Base-by-base conservation (phyloP, 202 grass and related monocot genomes). In the Digitaria exilis region DNA sequence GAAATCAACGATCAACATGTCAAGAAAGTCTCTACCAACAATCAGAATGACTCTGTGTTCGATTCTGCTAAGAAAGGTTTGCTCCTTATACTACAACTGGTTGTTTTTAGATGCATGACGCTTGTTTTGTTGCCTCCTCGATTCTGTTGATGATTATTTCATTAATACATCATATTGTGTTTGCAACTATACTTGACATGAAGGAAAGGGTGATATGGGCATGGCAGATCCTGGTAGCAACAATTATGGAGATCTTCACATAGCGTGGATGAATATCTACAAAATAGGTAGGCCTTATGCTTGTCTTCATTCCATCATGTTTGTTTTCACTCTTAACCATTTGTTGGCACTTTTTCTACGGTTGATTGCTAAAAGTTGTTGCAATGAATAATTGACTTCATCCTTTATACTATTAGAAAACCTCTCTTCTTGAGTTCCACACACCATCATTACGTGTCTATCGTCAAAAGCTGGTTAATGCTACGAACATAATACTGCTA, bases 1-100 rank as follows among this genome's bases (percentile, higher is more conserved):
- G 84, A 87, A 68, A 80, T 81, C 42, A 91, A 89, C 5, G 39
- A 89, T 52, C 63, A 85, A 30, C 92, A 89, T 30, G 71, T 94
- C 45, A 51, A 51, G 17, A 18, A 19, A 51, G 84, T 94, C 17
- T 84, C 91, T 10, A 80, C 86, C 65, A 74, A 85, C 15, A 94
- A 14, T 84, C 65, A 87, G 30, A 65, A 79, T 41, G 80, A 89
- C 30, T 37, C 89, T 28, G 77, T 91, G 64, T 83, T 74, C 30
- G 67, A 85, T 48, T 91, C 92, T 52, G 77, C 86, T 35, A 91
- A 91, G 67, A 94, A 94, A 9, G 89, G 92, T 94, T 66, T 25
- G 48, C 11, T 57, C 45, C 32, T 73, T 68, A 31, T 17, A 34
- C 62, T 10, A 35, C 63, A 55, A 68, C 43, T 30, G n/a, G 16